Evolutionary conservation across 2,329 filamentous ascomycete species (phyloP), one percentile per base, ranked within the genome.

Genomic region (Diaporthe citri): DNA sequence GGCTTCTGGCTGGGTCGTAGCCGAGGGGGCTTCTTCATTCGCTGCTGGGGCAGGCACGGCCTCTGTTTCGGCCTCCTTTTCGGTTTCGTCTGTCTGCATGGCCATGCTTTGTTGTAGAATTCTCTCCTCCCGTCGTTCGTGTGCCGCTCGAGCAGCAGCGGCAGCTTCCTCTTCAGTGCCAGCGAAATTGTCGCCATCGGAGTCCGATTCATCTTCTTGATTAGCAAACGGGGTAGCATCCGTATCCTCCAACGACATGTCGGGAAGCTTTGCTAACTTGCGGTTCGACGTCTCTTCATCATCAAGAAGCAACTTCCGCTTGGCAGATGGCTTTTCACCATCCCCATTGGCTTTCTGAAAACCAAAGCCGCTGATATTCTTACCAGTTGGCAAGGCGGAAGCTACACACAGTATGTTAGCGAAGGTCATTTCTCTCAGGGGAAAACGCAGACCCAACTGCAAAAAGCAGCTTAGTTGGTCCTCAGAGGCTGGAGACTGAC

Each of bases 221-320:
- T 90, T 89, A 80, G 87, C 89, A 82, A 92, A 90, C 78, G 89
- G 88, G 75, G 88, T 88, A 82, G 89, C 87, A 77, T 93, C 90
- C 76, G 88, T 84, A 78, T 90, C 89, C 80, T 93, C 90, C 72
- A 94, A 87, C 72, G 93, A 90, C 75, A 94, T 91, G 78, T 93
- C 93, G 74, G 96, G 96, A 76, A 99, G 91, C 85, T 96, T 97
- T 82, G 95, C 95, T 78, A 99, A 90, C 86, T 97, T 98, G 82
- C 95, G 94, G 81, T 94, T 92, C 2, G 93, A 93, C 43, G 92
- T 93, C 80, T 97, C 95, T 80, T 98, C 96, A 80, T 98, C 96
- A 76, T 94, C 96, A 79, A 98, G 92, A 79, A 95, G 92, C 31
- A 97, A 87, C 76, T 94, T 95, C 78, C 93, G 93, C 81, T 95